Conservation (phyloP, 1,139 yeast species). For the Yamadazyma pseudoaaseri region DNA sequence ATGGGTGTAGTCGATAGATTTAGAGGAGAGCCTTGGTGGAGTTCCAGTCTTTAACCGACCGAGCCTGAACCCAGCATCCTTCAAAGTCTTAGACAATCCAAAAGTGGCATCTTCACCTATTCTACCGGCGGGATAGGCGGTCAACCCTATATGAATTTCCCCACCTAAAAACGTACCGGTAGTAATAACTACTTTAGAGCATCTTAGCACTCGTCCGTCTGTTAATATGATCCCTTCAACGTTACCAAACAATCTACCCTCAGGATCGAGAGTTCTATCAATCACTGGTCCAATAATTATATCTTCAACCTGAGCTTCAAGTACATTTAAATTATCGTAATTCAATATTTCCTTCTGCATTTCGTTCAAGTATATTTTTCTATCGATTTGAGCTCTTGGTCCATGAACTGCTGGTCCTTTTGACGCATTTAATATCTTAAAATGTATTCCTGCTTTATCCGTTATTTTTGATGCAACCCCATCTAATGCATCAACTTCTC, state of each 20-base stretch:
- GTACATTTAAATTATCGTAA: conserved; percentile 60
- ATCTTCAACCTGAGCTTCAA: conserved; percentile 83
- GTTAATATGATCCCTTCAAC: conserved; percentile 73
- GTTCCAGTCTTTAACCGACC: conserved; percentile 97
- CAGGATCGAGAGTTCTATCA: conserved; percentile 20
- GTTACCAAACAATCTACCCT: conserved; percentile 38
- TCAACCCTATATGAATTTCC: conserved; percentile 88
- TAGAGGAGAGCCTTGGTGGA: conserved; percentile 80
- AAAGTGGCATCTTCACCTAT: conserved; percentile 91
- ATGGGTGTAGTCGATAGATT: conserved; percentile 63
- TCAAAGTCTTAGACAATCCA: conserved; percentile 80
- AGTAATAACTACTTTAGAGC: conserved; percentile 77
- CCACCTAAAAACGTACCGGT: conserved; percentile 96
- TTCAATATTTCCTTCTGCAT: conserved; percentile 69
- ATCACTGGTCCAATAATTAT: conserved; percentile 57
- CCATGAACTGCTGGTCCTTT: conserved; percentile 99
- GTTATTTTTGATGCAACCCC: conserved; percentile 85
- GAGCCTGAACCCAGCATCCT: conserved; percentile 72
- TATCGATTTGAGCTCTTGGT: conserved; percentile 94
- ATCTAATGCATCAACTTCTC: conserved; percentile 95
- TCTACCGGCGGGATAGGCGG: conserved; percentile 83
- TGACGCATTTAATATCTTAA: conserved; percentile 79
- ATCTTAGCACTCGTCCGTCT: conserved; percentile 59
- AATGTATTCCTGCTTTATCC: conserved; percentile 92
- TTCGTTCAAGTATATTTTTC: conserved; percentile 71